Conservation (phyloP, 1,284 basidiomycete genomes). For the Cystobasidium sp. region DNA sequence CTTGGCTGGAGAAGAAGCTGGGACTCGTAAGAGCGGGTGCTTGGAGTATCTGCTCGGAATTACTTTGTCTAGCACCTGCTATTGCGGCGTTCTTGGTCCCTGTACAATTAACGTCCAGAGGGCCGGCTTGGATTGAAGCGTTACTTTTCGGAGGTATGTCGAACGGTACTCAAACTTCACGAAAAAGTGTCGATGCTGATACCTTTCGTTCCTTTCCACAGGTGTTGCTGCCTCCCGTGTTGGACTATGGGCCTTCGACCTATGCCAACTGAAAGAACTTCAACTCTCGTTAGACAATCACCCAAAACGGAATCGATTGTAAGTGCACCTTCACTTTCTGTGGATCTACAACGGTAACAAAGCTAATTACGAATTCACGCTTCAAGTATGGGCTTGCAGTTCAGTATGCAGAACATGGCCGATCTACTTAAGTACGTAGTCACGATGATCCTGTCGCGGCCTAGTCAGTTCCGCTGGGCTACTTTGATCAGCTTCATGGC, state of each 20-base stretch:
- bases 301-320: conserved; percentile 57
- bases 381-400: conserved; percentile 51
- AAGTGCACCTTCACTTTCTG: conserved; percentile 4
- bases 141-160: conserved; percentile 48
- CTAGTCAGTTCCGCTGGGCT: conserved; percentile 56
- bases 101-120: conserved; percentile 25
- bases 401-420: conserved; percentile 58
- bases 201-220: conserved; percentile 27
- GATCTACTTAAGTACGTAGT: conserved; percentile 55
- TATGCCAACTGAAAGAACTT: conserved; percentile 58
- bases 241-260: conserved; percentile 61
- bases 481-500: conserved; percentile 57
- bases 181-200: background rate
- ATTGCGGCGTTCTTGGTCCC: conserved; percentile 35
- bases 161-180: background rate
- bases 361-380: background rate
- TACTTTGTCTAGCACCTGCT: conserved; percentile 25
- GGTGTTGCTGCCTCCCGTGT: conserved; percentile 55
- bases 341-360: background rate
- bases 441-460: conserved; percentile 51
- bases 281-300: conserved; percentile 57
- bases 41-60: conserved; percentile 57
- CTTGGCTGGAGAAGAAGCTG: conserved; percentile 57
- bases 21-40: conserved; percentile 61
- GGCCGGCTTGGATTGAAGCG: conserved; percentile 36